A percentile compares a stretch with the other conserved stretches of the same genome.
phyloP scores from a whole-genome alignment of 176 grass and related monocot species.

The Canna indica region DNA sequence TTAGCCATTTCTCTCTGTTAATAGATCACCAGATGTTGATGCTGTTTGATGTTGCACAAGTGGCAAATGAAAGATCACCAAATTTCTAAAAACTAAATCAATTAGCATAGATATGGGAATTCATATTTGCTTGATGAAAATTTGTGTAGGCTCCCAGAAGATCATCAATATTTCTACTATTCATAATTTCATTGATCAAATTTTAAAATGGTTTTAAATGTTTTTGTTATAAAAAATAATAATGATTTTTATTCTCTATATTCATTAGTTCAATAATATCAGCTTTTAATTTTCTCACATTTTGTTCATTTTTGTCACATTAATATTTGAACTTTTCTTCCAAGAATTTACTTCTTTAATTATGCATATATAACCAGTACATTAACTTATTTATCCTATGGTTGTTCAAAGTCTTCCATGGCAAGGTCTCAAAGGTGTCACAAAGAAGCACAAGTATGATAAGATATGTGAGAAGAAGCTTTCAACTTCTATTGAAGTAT shows the following conservation, averaged over 20 bases:
- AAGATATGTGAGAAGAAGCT: slow-evolving; percentile 95
- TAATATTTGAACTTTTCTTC: not conserved
- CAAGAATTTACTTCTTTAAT: not conserved
- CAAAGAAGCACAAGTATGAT: slow-evolving; percentile 91
- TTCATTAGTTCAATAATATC: not conserved
- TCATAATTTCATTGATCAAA: not conserved
- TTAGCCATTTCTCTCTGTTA: not conserved
- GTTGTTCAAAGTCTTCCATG: slow-evolving; percentile 64
- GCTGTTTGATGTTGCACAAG: not conserved
- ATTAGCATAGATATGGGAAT: not conserved
- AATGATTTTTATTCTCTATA: not conserved
- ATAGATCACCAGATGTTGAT: not conserved
- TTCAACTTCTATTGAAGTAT: slow-evolving; percentile 77
- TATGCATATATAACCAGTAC: not conserved
- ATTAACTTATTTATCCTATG: slow-evolving; percentile 25
- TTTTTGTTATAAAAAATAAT: not conserved
- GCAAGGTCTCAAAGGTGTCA: slow-evolving; percentile 94
- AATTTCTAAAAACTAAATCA: not conserved
- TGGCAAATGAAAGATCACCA: too few relatives aligned
- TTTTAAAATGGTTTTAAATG: not conserved
- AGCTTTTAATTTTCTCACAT: not conserved
- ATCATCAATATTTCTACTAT: not conserved
- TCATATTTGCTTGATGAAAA: not conserved
- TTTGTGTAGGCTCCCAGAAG: not conserved
- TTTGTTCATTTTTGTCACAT: not conserved